Evolutionary conservation across 345 rosid genomes (phyloP).

Genomic region (Turritis glabra): DNA sequence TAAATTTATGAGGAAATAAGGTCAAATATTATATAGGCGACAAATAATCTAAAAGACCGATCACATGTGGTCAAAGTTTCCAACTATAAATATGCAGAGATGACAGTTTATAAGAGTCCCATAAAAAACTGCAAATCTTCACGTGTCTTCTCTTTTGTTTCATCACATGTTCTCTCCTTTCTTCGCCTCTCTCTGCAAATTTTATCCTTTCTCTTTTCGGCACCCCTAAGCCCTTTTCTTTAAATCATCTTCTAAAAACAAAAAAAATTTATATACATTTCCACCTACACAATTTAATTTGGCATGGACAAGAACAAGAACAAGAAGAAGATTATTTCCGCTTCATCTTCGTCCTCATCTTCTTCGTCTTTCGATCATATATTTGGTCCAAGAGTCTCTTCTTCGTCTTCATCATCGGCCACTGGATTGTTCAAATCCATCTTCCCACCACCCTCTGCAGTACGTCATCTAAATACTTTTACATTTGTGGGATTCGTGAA

Average conservation of each 20-base stretch:
- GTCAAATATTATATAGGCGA: neutral
- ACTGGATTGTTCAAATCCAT: conserved; percentile 41
- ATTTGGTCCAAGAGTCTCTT: conserved; percentile 39
- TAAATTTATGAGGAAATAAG: neutral
- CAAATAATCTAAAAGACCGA: conserved; percentile 22
- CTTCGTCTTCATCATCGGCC: conserved; percentile 31
- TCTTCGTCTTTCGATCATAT: conserved; percentile 34
- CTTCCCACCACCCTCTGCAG: conserved; percentile 39
- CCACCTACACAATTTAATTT: conserved; percentile 17
- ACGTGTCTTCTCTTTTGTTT: conserved; percentile 39
- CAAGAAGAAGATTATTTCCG: conserved; percentile 17
- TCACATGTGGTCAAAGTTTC: conserved; percentile 37
- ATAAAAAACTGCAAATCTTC: conserved; percentile 35
- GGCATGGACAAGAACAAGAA: conserved; percentile 39
- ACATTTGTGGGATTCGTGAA: neutral
- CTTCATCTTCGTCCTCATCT: conserved; percentile 27
- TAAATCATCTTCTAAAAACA: conserved; percentile 1
- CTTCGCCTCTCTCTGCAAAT: conserved; percentile 24
- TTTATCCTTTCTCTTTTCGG: conserved; percentile 34
- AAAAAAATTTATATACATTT: neutral
- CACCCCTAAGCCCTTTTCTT: conserved; percentile 16
- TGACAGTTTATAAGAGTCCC: conserved; percentile 22
- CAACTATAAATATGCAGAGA: conserved; percentile 36
- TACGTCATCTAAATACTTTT: conserved; percentile 12
- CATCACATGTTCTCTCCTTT: conserved; percentile 33